Percentiles rank a stretch among this genome's conserved stretches.
Conservation (phyloP, 1,284 basidiomycete species). For the Apiotrichum gracile region DNA sequence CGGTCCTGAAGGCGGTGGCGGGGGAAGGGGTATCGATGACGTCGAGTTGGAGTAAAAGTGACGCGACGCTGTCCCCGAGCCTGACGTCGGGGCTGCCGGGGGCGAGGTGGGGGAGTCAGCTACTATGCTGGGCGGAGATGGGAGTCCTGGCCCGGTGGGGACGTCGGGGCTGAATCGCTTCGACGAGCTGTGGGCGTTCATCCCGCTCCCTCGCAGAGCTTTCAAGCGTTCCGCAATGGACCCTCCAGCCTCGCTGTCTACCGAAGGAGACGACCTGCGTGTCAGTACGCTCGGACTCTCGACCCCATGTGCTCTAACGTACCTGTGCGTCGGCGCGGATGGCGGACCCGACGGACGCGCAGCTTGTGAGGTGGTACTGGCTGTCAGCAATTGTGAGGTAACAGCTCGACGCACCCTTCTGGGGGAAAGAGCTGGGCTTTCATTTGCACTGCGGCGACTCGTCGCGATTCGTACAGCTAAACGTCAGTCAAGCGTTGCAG, state of each 20-base stretch:
- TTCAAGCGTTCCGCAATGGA: constrained; percentile 47
- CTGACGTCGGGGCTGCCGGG: neutral
- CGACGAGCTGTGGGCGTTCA: constrained; percentile 33
- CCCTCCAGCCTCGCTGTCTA: constrained; percentile 25
- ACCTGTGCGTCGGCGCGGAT: neutral
- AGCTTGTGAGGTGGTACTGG: neutral
- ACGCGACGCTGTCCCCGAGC: neutral
- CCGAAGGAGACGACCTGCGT: neutral
- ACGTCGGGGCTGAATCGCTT: constrained; percentile 31
- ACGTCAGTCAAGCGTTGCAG: neutral
- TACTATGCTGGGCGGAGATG: too few relatives aligned
- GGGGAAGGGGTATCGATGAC: neutral
- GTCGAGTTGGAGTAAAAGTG: neutral
- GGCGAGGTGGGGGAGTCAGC: neutral
- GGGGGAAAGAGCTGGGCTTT: neutral
- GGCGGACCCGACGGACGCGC: too few relatives aligned
- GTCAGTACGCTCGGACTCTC: neutral
- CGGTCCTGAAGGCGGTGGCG: neutral
- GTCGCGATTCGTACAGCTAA: neutral
- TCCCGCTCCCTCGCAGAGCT: constrained; percentile 41
- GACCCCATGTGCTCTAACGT: neutral
- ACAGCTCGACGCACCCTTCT: neutral
- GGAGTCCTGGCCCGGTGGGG: neutral
- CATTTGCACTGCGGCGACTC: neutral
- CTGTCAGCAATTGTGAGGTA: too few relatives aligned